Base-by-base conservation (phyloP, 148 eudicot species). In the Euryodendron excelsum region DNA sequence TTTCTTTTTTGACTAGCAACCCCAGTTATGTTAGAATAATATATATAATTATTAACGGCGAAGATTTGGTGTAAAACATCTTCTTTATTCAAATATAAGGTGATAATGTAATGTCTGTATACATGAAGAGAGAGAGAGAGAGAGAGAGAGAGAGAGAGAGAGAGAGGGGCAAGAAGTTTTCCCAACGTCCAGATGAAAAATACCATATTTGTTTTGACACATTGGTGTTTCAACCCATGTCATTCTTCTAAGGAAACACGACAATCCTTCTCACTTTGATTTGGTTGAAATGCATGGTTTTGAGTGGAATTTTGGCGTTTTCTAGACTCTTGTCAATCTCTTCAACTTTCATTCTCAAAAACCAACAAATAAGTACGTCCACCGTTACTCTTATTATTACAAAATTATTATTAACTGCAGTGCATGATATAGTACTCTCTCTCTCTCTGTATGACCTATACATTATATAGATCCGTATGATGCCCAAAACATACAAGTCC, bases 271-370 rank as follows among this genome's bases (percentile, higher is more conserved):
- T 82, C 78, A 77, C 33, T 31, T 30, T 10, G 28, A 15, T 30
- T 55, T 67, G 27, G 10, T 41, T 59, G 37, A 60, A 50, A 37
- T 74, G 78, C 78, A 69, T 83, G 82, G 80, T 60, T 79, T 75
- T 83, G 50, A 75, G 82, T 75, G 80, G 58, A 15, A 63, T 37
- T 63, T 78, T 80, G 84, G 72, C 84, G 79, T 84, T 81, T 80
- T 69, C 75, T 71, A n/a, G 23, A 55, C 36, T 37, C n/a, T 45
- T 27, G 23, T 62, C 69, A 13, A 30, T 45, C 68, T 52, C 66
- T 62, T 31, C 70, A 18, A 62, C 69, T 39, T 75, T 58, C 45
- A 23, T 70, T 15, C 25, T 37, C 55, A 30, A 45, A n/a, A 45
- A 18, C 70, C 25, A 61, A 0, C 30, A 3, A 17, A 8, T 10